Conservation (phyloP, 2,329 filamentous ascomycete genomes). For the Aspergillus sp. region DNA sequence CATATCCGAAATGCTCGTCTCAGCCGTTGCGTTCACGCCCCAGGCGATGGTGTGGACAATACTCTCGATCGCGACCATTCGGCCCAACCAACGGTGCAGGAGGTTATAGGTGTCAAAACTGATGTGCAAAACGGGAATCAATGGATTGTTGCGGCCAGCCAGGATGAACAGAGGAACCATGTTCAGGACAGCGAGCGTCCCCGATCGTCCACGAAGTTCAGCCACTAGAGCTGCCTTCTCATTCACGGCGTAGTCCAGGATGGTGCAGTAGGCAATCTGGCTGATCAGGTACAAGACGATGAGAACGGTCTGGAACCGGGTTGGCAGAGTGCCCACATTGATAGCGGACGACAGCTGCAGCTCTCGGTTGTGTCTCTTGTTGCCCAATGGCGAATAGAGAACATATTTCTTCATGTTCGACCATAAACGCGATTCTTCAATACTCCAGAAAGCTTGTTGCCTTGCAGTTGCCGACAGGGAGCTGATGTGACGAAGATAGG, state of each 20-base stretch:
- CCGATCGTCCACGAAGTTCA: constrained; percentile 81
- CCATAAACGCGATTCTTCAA: constrained; percentile 43
- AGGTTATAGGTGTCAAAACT: constrained; percentile 98
- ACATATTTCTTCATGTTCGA: constrained; percentile 47
- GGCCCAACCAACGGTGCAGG: constrained; percentile 78
- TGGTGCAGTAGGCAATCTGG: constrained; percentile 72
- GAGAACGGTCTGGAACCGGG: constrained; percentile 72
- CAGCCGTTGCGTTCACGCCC: constrained; percentile 65
- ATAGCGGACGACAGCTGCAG: constrained; percentile 67
- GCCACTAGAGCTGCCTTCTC: constrained; percentile 63
- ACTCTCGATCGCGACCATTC: constrained; percentile 70
- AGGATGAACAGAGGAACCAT: constrained; percentile 89
- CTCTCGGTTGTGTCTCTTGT: constrained; percentile 74
- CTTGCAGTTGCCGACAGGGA: constrained; percentile 35
- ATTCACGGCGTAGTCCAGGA: constrained; percentile 45
- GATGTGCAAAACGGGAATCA: constrained; percentile 78
- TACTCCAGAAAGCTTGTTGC: constrained; percentile 47
- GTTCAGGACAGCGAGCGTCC: constrained; percentile 81
- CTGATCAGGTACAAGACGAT: constrained; percentile 66
- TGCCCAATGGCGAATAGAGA: constrained; percentile 65
- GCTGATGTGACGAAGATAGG: constrained; percentile 45
- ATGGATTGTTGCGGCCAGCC: constrained; percentile 87
- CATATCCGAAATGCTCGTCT: constrained; percentile 34
- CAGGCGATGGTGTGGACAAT: constrained; percentile 73
- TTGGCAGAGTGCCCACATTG: constrained; percentile 74